Evolutionary conservation across 2,329 filamentous ascomycete species (phyloP).

Genomic region (Periglandula ipomoeae): DNA sequence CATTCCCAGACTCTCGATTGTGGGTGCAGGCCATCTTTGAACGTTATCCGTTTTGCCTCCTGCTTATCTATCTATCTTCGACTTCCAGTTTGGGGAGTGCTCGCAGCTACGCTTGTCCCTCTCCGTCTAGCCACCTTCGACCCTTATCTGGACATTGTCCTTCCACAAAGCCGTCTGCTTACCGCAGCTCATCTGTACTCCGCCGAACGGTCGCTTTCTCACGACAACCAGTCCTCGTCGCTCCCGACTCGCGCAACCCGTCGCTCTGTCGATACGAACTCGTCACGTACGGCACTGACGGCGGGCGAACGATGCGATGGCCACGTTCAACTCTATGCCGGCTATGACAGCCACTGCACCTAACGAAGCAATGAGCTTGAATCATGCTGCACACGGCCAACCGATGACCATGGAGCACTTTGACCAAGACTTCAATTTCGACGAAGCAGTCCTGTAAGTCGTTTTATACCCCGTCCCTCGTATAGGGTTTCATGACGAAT

Average conservation of each 20-base stretch:
- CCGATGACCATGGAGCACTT: constrained; percentile 40
- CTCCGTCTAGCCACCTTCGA: background rate
- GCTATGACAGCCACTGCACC: constrained; percentile 36
- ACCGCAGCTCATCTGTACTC: background rate
- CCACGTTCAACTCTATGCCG: constrained; percentile 48
- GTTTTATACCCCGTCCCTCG: background rate
- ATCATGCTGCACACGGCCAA: constrained; percentile 24
- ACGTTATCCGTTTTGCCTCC: background rate
- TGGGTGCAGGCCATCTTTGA: background rate
- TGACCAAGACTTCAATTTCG: constrained; percentile 43
- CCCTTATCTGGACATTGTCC: background rate
- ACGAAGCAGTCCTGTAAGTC: constrained; percentile 48
- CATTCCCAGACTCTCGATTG: background rate
- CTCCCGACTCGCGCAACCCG: background rate
- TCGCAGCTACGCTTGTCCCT: background rate
- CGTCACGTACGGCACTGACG: constrained; percentile 19
- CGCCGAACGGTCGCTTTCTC: background rate
- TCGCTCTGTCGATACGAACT: constrained; percentile 5
- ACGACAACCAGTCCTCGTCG: background rate
- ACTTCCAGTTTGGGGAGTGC: background rate
- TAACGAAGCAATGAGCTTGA: constrained; percentile 38
- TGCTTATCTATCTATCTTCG: background rate
- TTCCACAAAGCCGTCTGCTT: background rate
- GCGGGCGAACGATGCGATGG: constrained; percentile 41
- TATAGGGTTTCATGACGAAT: background rate